Base-by-base conservation (phyloP, 2,329 filamentous ascomycete genomes). In the Stagonosporopsis rhizophila region DNA sequence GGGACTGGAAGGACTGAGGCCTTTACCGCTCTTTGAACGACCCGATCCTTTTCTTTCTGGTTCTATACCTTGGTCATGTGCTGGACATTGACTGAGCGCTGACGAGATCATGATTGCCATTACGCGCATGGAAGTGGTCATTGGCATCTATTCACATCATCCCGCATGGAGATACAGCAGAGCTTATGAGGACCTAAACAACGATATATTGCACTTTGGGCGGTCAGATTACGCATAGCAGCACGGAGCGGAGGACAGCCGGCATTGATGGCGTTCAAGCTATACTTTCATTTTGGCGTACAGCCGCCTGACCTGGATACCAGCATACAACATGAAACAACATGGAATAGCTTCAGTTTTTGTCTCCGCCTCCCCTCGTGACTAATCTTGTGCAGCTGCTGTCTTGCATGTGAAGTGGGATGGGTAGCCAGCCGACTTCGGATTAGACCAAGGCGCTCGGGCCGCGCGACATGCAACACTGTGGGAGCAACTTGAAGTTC, bases 1-100 rank as follows among this genome's bases (percentile, higher is more conserved):
- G 95, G 95, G 95, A 93, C 56, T 99, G 95, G 95, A 88, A 95
- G 62, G 87, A 92, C 61, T 87, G 75, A 66, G 46, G 8, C 19
- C 34, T 22, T 20, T 6, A 6, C n/a, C 35, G 27, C 39, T 7
- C 22, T 30, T 64, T 60, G 41, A 51, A 54, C 44, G 32, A 20
- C 42, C 48, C 42, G 54, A 60, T 58, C 51, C 62, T 62, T 52
- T 60, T 59, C 54, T 56, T 63, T 66, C 48, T 56, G 59, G 49
- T 59, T 61, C 53, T 59, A 67, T 55, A 67, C 60, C 64, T 64
- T 57, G 66, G 72, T 72, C 67, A 64, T 61, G 68, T 75, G 69
- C 68, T 73, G 72, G 67, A 55, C 69, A 74, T 73, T 66, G 69
- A 70, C 67, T 63, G 59, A 55, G 64, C 59, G 41, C 60, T 64